Evolutionary conservation across 2,329 filamentous ascomycete genomes (phyloP), one percentile per base, ranked within the genome.

Genomic region (Pestalotiopsis sp.): DNA sequence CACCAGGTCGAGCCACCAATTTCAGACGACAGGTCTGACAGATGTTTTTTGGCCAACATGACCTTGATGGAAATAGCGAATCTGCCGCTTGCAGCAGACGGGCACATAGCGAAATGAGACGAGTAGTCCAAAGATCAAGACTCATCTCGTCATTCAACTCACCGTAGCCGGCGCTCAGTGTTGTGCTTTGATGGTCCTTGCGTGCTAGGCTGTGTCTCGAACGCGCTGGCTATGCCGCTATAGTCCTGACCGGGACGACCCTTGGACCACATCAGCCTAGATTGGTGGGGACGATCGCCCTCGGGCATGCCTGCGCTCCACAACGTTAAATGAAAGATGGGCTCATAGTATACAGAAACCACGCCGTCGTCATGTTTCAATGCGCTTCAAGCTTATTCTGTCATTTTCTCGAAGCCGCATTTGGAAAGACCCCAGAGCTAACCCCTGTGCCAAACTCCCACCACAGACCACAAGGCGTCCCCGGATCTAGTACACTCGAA

Each of bases 251-350:
- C 13, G n/a, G 36, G 27, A 20, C 27, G 31, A 62, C 59, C 59
- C 59, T 62, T 39, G 36, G 14, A 62, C 59, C 17, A 39, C 59
- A 12, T 41, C 39, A 49, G 61, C 61, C 61, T 64, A 62, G 61
- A 36, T 31, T 11, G 23, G 61, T 64, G 61, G 61, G 38, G 61
- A 36, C 20, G 38, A 52, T 49, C 39, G 38, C 38, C 61, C 20
- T 49, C 20, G 36, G 61, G 36, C 39, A 64, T 49, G 61, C 39
- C 61, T 52, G 38, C 5, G 61, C 61, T 52, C 61, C 61, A 64
- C 61, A 64, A 64, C 11, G 61, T 64, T 64, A 64, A 64, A 64
- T 64, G 61, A 64, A 52, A 52, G 45, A 52, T 52, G 41, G 25
- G 13, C 39, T 36, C 25, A 49, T 45, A 52, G 45, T 52, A 52